phyloP scores from a whole-genome alignment of 352 stramenopile species.

The Globisporangium parvum region DNA sequence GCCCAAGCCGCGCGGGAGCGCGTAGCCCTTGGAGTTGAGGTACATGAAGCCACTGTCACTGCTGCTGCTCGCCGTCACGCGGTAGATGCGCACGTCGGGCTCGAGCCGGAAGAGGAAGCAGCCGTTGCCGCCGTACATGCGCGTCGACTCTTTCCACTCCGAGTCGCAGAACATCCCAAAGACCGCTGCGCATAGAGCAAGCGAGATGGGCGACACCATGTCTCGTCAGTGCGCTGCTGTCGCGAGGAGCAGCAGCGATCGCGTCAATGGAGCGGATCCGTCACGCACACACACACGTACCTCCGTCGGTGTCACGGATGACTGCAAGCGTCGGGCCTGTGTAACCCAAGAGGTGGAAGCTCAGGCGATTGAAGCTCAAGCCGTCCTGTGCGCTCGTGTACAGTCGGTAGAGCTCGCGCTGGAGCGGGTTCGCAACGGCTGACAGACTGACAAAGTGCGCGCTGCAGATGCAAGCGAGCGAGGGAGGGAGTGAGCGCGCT shows the following conservation, averaged over 20 bases:
- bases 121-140: slow-evolving; percentile 71
- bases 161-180: slow-evolving; percentile 86
- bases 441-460: slow-evolving; percentile 65
- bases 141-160: slow-evolving; percentile 78
- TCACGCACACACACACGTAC: slow-evolving; percentile 12
- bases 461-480: slow-evolving; percentile 19
- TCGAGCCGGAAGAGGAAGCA: slow-evolving; percentile 77
- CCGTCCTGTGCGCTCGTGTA: slow-evolving; percentile 81
- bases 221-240: neutral
- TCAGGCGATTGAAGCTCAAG: slow-evolving; percentile 79
- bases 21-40: slow-evolving; percentile 80
- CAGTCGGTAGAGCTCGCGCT: slow-evolving; percentile 51
- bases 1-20: slow-evolving; percentile 63
- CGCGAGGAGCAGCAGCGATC: too few species aligned
- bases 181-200: slow-evolving; percentile 28
- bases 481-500: neutral
- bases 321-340: slow-evolving; percentile 61
- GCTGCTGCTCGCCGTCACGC: slow-evolving; percentile 31
- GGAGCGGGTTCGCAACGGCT: slow-evolving; percentile 44
- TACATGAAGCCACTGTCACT: slow-evolving; percentile 78
- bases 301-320: slow-evolving; percentile 62
- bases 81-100: slow-evolving; percentile 61
- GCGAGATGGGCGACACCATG: neutral
- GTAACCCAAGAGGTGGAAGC: slow-evolving; percentile 79
- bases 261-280: too few species aligned